Evolutionary conservation across 345 rosid species (phyloP).

Genomic region (Theobroma cacao): DNA sequence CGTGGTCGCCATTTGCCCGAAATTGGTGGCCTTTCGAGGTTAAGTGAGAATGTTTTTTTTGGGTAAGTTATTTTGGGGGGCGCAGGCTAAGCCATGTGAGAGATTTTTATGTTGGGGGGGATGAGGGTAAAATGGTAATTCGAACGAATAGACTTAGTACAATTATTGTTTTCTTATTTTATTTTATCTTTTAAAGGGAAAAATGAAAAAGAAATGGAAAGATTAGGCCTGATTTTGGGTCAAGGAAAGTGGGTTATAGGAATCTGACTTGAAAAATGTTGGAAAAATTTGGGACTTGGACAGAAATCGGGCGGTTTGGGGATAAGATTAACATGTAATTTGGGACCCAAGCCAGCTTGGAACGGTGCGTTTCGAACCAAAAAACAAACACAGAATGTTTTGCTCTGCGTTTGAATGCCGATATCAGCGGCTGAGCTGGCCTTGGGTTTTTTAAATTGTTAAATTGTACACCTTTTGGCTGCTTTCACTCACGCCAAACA

Average conservation of each 20-base stretch:
- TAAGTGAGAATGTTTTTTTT: background rate
- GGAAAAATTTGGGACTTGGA: background rate
- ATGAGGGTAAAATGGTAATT: conserved; percentile 19
- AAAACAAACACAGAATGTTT: too few species aligned
- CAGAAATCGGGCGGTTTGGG: background rate
- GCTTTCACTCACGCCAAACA: too few species aligned
- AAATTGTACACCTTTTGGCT: background rate
- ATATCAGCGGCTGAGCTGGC: background rate
- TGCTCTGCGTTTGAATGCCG: background rate
- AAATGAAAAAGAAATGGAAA: background rate
- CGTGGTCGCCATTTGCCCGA: conserved; percentile 26
- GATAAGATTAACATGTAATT: background rate
- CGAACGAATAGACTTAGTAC: background rate
- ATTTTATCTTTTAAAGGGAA: background rate
- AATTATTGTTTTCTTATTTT: background rate
- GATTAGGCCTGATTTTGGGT: background rate
- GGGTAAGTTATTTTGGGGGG: background rate
- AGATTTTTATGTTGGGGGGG: background rate
- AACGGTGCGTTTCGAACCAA: background rate
- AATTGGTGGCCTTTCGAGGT: background rate
- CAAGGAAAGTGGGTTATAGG: background rate
- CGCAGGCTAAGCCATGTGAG: background rate
- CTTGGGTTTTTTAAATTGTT: background rate
- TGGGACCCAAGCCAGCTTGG: background rate
- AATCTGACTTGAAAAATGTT: background rate